A percentile compares a stretch with the other conserved stretches of the same genome.
Evolutionary conservation across 2,329 filamentous ascomycete genomes (phyloP).

Genomic region (Ophiostoma populinum): DNA sequence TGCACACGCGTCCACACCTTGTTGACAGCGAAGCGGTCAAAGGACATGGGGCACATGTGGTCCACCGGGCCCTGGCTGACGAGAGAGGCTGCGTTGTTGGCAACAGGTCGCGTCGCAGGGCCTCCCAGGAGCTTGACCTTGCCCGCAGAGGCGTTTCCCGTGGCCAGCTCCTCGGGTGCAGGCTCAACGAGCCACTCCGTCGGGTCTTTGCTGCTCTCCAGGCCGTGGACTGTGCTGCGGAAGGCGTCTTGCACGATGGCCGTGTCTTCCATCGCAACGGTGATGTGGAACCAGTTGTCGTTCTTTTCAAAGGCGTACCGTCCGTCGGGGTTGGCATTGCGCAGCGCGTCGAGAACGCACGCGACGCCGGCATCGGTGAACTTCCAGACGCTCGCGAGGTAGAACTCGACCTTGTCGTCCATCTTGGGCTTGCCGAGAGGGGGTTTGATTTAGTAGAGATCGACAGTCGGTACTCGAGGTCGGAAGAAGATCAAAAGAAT

Average conservation of each 20-base stretch:
- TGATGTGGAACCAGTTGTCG: slow-evolving; percentile 13
- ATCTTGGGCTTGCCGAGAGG: slow-evolving; percentile 5
- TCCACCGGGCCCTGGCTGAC: no score
- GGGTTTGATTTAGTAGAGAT: not conserved
- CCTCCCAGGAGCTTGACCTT: no score
- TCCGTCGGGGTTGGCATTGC: slow-evolving; percentile 9
- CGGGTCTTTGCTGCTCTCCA: no score
- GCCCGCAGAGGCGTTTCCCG: no score
- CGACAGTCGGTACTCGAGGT: no score
- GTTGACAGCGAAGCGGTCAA: slow-evolving; percentile 8
- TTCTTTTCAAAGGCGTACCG: slow-evolving; percentile 13
- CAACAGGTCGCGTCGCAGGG: not conserved
- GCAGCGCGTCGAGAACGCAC: slow-evolving; percentile 12
- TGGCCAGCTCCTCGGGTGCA: slow-evolving; percentile 2
- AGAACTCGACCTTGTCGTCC: slow-evolving; percentile 12
- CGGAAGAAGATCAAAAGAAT: no score
- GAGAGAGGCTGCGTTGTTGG: not conserved
- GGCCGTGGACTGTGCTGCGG: slow-evolving; percentile 4
- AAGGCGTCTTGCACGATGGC: slow-evolving; percentile 11
- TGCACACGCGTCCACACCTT: slow-evolving; percentile 14
- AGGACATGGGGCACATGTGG: slow-evolving; percentile 7
- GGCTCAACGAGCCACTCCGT: slow-evolving; percentile 1
- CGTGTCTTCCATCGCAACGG: no score
- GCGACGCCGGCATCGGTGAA: slow-evolving; percentile 13
- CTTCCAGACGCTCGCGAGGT: slow-evolving; percentile 14